Percentiles rank a stretch among this genome's conserved stretches.
Evolutionary conservation across 768 basidiomycete species (phyloP).

Genomic region (Goffeauzyma gilvescens): DNA sequence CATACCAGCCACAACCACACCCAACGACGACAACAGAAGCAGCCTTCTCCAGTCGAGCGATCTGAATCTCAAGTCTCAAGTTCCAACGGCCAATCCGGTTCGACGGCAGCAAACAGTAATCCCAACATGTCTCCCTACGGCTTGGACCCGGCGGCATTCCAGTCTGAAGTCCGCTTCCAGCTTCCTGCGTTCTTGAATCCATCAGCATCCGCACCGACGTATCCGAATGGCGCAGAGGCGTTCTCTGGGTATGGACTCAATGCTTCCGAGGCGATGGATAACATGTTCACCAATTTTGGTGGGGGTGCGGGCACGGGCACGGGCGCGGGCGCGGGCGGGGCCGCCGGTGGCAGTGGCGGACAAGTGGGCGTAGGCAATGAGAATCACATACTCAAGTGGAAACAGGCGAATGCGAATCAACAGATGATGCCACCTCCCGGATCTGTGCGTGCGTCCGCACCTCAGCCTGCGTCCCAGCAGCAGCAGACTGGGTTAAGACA

Average conservation of each 20-base stretch:
- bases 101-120: not conserved
- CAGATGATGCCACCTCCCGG: too few species aligned
- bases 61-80: conserved; percentile 2
- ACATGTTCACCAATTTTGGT: conserved; percentile 16
- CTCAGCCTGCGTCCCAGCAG: too few species aligned
- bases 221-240: conserved; percentile 30
- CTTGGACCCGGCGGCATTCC: conserved; percentile 30
- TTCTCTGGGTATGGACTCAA: conserved; percentile 23
- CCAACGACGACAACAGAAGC: not conserved
- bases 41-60: not conserved
- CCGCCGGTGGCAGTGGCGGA: not conserved
- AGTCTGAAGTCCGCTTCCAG: conserved; percentile 22
- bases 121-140: conserved; percentile 6
- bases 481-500: too few species aligned
- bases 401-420: too few species aligned
- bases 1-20: conserved; percentile 7
- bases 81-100: conserved; percentile 12
- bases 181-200: conserved; percentile 12
- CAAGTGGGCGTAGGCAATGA: not conserved
- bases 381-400: too few species aligned
- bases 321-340: not conserved
- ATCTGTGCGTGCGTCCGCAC: too few species aligned
- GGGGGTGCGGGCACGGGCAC: conserved; percentile 10
- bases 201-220: conserved; percentile 13
- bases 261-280: conserved; percentile 6